These are phyloP conservation scores for Scheffersomyces insectosa DNA, from an alignment of 1,139 yeast genomes.

Conservation along the genomic window DNA sequence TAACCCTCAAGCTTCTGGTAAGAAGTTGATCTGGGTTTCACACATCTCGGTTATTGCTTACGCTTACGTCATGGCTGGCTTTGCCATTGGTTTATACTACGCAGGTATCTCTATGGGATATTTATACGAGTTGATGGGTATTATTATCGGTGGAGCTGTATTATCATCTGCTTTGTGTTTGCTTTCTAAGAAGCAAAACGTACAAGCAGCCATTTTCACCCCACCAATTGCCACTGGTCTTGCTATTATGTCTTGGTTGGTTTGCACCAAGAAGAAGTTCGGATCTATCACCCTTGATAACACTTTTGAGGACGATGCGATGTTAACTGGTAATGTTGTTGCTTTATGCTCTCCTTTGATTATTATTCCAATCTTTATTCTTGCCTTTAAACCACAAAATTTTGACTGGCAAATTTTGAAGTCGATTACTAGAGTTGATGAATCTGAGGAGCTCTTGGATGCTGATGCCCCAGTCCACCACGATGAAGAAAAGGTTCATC, in stretches of 20 bases:
- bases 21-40: constrained; percentile 64
- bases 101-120: constrained; percentile 87
- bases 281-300: constrained; percentile 59
- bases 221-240: constrained; percentile 64
- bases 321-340: constrained; percentile 84
- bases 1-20: constrained; percentile 76
- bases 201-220: constrained; percentile 56
- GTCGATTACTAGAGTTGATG: constrained; percentile 62
- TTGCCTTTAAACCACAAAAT: constrained; percentile 63
- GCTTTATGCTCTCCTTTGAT: constrained; percentile 77
- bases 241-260: constrained; percentile 69
- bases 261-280: constrained; percentile 53
- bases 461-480: constrained; percentile 31
- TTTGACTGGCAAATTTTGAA: constrained; percentile 71
- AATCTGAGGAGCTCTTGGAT: constrained; percentile 57
- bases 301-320: constrained; percentile 76
- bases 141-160: constrained; percentile 84
- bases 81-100: constrained; percentile 77
- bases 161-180: constrained; percentile 73
- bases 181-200: constrained; percentile 67
- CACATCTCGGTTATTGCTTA: constrained; percentile 65
- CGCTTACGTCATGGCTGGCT: constrained; percentile 75
- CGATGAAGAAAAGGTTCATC: constrained; percentile 31
- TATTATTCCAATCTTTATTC: constrained; percentile 66
- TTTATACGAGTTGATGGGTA: constrained; percentile 83